Percentiles rank a stretch among this genome's conserved stretches.
Conservation (phyloP, 257 asterid genomes). For the Plantago elongata region DNA sequence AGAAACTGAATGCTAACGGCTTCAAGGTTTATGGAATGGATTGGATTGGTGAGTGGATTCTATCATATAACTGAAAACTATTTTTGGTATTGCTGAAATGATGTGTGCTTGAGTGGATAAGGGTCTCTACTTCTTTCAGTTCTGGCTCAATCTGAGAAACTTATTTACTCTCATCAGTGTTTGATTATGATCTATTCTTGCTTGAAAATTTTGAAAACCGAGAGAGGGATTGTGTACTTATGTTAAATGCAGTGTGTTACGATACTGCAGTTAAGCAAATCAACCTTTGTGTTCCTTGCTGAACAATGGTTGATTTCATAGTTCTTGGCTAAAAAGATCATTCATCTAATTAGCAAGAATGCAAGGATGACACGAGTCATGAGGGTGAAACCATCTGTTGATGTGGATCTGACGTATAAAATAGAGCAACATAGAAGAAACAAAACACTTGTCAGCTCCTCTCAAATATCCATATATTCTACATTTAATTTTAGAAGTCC, state of each 20-base stretch:
- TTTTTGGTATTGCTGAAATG: background rate
- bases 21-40: slow-evolving; percentile 92
- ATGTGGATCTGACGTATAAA: no score
- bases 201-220: background rate
- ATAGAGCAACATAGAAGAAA: no score
- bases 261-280: no score
- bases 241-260: no score
- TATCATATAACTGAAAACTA: background rate
- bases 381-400: no score
- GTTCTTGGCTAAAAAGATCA: background rate
- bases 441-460: no score
- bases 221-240: no score
- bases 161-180: background rate
- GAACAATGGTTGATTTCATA: background rate
- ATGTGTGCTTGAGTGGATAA: background rate
- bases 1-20: slow-evolving; percentile 76
- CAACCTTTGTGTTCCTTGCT: no score
- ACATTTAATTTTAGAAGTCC: no score
- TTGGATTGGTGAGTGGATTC: slow-evolving; percentile 79
- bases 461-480: no score
- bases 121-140: background rate
- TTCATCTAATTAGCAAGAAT: background rate
- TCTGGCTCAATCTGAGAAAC: slow-evolving; percentile 4
- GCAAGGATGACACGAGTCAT: no score
- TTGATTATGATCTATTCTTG: slow-evolving; percentile 9